These are phyloP conservation scores for Celoporthe dispersa DNA, from an alignment of 2,329 filamentous ascomycete species.

Conservation along the genomic window DNA sequence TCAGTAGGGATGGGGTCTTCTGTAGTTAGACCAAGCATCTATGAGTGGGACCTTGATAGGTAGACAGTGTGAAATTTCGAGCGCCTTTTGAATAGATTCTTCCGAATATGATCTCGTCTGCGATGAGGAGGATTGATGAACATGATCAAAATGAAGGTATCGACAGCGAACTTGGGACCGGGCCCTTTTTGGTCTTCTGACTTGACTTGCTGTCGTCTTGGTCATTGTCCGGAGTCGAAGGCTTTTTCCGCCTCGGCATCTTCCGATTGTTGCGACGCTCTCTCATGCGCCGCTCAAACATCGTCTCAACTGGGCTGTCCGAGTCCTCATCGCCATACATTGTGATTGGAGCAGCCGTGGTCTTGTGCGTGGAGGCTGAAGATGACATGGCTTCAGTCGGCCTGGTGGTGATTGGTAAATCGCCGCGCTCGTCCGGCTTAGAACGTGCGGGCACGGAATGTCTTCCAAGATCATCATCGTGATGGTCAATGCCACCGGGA, in stretches of 20 bases:
- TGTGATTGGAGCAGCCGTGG: neutral
- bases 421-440: neutral
- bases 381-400: neutral
- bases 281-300: conserved; percentile 22
- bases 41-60: neutral
- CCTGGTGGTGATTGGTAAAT: neutral
- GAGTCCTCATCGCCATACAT: conserved; percentile 7
- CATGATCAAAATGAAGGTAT: conserved; percentile 5
- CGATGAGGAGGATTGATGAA: neutral
- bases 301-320: conserved; percentile 23
- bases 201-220: conserved; percentile 4
- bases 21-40: neutral
- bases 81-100: neutral
- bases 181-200: neutral
- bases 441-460: neutral
- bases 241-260: neutral
- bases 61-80: neutral
- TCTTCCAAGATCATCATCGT: neutral
- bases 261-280: conserved; percentile 13
- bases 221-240: neutral
- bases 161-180: neutral
- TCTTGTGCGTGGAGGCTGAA: neutral
- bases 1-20: neutral
- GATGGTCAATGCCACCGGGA: neutral
- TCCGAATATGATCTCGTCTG: neutral